Evolutionary conservation across 257 asterid species (phyloP), one percentile per base, ranked within the genome.

Genomic region (Lycium ferocissimum): DNA sequence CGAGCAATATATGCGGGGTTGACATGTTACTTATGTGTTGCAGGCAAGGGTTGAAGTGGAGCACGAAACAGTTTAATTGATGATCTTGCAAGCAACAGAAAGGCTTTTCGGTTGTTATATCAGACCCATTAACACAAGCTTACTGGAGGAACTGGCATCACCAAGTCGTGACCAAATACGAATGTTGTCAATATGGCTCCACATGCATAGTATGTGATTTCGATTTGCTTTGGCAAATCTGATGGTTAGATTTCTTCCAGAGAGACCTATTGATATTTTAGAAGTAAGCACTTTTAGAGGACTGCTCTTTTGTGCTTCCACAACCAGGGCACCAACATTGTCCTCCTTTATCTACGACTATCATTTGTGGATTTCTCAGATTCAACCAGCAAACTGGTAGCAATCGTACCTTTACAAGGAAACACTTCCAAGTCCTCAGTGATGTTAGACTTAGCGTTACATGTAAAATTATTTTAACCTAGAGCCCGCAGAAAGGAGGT

Each of bases 111-210:
- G 4, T 67, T 38, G 92, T 91, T 20, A 89, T 82, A 69, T 91
- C 91, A 0, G 90, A 91, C 92, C 91, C 0, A 90, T 90, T n/a
- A 83, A 12, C 2, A 92, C 92, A 67, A 93, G 91, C 88, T 88
- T 90, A 87, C 90, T 35, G 76, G 91, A 91, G 45, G 93, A 87
- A 37, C 83, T 69, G 54, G 91, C 92, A 80, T 93, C 93, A 3
- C 93, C 33, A 91, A 88, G 45, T 90, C 93, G 84, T 91, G 93
- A 73, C 89, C 92, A 56, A 88, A 91, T n/a, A 93, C 87, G 85
- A 91, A 90, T 0, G 91, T 86, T 17, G 89, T 49, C 0, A 90
- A 87, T 45, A 84, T 1, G 81, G 89, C 87, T 51, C 91, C 91
- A 53, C 93, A 87, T 33, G 71, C 12, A 62, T 72, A 89, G 9